Conservation (phyloP, 2,329 filamentous ascomycete species). For the Arthrobotrys musiformis region DNA sequence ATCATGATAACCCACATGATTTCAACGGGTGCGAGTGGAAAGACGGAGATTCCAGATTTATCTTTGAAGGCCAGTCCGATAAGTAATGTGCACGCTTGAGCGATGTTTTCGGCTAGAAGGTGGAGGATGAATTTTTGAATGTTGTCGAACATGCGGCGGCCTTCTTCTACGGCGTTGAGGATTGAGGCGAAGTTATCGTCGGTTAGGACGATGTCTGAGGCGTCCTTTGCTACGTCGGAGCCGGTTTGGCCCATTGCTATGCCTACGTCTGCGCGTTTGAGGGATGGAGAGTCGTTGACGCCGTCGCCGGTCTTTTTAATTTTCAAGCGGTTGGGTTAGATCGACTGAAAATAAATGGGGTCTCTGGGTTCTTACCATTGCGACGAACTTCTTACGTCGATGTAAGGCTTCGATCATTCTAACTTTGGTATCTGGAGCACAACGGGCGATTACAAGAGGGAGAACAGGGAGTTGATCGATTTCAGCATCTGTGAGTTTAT, state of each 20-base stretch:
- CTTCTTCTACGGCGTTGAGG: conserved; percentile 82
- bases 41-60: conserved; percentile 76
- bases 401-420: conserved; percentile 90
- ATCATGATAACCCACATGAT: conserved; percentile 96
- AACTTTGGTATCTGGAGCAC: conserved; percentile 85
- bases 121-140: conserved; percentile 89
- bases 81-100: conserved; percentile 82
- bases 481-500: conserved; percentile 77
- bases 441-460: conserved; percentile 83
- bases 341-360: no score
- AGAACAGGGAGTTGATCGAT: conserved; percentile 80
- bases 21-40: conserved; percentile 84
- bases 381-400: conserved; percentile 78
- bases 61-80: conserved; percentile 86
- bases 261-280: conserved; percentile 83
- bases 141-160: conserved; percentile 85
- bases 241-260: conserved; percentile 87
- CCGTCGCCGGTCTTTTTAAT: conserved; percentile 77
- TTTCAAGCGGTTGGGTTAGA: background rate
- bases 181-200: conserved; percentile 91
- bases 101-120: conserved; percentile 82
- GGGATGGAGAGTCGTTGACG: conserved; percentile 84
- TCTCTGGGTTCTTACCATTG: conserved; percentile 71
- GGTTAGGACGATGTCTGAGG: conserved; percentile 74
- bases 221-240: conserved; percentile 83